phyloP scores from a whole-genome alignment of 371 early-diverging fungal species.

The Blakeslea trispora region DNA sequence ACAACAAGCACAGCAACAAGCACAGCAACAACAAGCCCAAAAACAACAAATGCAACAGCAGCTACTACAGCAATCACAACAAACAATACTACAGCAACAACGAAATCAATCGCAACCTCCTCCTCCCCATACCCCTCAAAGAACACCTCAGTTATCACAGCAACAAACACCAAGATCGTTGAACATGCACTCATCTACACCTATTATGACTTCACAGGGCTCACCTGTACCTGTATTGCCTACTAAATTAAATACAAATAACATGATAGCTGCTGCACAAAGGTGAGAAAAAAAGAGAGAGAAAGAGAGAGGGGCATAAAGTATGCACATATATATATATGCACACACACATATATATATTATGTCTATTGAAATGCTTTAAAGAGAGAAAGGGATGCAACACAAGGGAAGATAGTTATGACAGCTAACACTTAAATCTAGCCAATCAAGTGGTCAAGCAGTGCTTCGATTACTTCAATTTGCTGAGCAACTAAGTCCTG shows the following conservation, averaged over 20 bases:
- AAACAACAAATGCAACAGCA: not conserved
- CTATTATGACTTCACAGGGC: conserved; percentile 29
- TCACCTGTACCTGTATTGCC: conserved; percentile 21
- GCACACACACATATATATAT: no score
- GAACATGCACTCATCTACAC: conserved; percentile 24
- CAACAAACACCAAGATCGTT: conserved; percentile 6
- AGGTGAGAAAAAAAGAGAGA: conserved; percentile 1
- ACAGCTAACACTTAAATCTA: not conserved
- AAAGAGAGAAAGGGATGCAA: no score
- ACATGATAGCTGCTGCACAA: conserved; percentile 11
- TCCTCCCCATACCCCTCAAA: conserved; percentile 7
- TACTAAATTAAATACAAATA: not conserved
- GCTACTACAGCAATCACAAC: conserved; percentile 9
- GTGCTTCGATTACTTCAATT: conserved; percentile 47
- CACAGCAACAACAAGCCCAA: conserved; percentile 1
- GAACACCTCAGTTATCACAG: conserved; percentile 13
- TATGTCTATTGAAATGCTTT: not conserved
- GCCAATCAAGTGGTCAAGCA: conserved; percentile 36
- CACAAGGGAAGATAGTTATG: no score
- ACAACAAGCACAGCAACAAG: conserved; percentile 6
- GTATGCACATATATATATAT: not conserved
- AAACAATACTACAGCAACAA: conserved; percentile 9
- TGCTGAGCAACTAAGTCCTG: conserved; percentile 45
- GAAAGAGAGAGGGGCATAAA: not conserved
- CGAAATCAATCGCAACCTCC: conserved; percentile 7